Evolutionary conservation across 1,284 basidiomycete species (phyloP), one percentile per base, ranked within the genome.

Genomic region (Austroboletus niveus): DNA sequence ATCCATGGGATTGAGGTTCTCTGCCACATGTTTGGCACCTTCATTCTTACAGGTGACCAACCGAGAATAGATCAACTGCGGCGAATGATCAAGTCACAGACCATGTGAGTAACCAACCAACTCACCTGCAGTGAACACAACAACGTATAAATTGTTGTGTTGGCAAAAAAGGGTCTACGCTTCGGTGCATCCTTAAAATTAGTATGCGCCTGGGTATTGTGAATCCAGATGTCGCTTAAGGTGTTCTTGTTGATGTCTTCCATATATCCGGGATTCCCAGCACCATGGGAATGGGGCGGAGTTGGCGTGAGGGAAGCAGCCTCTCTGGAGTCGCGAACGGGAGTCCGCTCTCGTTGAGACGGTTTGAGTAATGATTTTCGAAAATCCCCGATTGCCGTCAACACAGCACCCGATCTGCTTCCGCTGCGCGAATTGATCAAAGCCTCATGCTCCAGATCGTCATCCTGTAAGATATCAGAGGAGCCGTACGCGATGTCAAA

Each of bases 101-200:
- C 49, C 38, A 47, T 20, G 42, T 42, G 34, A 29, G 5, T 49
- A 51, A 51, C 42, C 11, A 15, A 30, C 35, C 47, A 38, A 52
- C 17, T 58, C 57, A 94, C 93, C 82, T 96, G 92, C 35, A 97
- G 69, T 48, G 98, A 74, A 45, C 96, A 85, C 60, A 98, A 69
- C 54, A 98, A 72, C 17, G 92, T 89, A 73, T 98, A 99, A 69
- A 94, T 92, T 40, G 92, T 89, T 53, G 92, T 94, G 73, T 98
- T 96, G 60, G 85, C 84, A 72, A 97, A 98, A 73, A 98, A 93
- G 34, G 86, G 85, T 50, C 66, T 69, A 42, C 78, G 69, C 45
- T 52, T 58, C 15, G 58, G 56, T 12, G 29, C 11, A 31, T 52
- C 56, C 36, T 61, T 54, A n/a, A 57, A 66, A 41, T 67, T 67